Evolutionary conservation across 768 basidiomycete species (phyloP), one percentile per base, ranked within the genome.

Genomic region (Trametes cingulata): DNA sequence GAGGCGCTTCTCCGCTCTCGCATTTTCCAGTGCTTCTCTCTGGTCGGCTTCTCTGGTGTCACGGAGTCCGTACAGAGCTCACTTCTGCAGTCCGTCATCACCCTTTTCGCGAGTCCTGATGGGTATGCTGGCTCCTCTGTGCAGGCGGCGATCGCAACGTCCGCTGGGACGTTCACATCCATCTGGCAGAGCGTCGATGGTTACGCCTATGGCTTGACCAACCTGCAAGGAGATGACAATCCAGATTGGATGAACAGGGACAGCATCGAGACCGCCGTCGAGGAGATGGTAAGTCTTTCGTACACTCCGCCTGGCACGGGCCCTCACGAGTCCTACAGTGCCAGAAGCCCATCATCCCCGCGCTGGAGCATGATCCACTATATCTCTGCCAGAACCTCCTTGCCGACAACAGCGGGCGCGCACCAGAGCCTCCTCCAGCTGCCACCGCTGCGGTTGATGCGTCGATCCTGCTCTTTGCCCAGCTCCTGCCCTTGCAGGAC

Each of bases 171-270:
- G 0, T 95, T 97, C 72, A 86, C 85, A 2, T 85, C 83, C 14
- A 81, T 99, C 13, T 98, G 96, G 96, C 84, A 88, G 56, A 83
- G 84, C 56, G 79, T 82, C 1, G 96, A 98, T 72, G 92, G 93
- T 6, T 96, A 94, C 74, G 95, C 87, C 0, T 95, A 93, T 73
- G 96, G 96, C 0, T 86, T 97, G 2, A 92, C 93, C 3, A 88
- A 82, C 42, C 75, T 87, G 20, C 82, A 86, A 47, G 72, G 85
- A 13, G 80, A 84, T 48, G 78, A 82, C 74, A 78, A 56, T 15
- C 24, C 56, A 10, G 66, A 68, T 7, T 68, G 64, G 65, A 45
- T 68, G 48, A 90, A 92, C 68, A 77, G 89, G 49, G 95, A 95
- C 71, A 81, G 82, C 17, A 83, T 96, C 1, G 94, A 95, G 62